A percentile compares a stretch with the other conserved stretches of the same genome.
Conservation (phyloP, 768 basidiomycete genomes). For the Mycena chlorophos region DNA sequence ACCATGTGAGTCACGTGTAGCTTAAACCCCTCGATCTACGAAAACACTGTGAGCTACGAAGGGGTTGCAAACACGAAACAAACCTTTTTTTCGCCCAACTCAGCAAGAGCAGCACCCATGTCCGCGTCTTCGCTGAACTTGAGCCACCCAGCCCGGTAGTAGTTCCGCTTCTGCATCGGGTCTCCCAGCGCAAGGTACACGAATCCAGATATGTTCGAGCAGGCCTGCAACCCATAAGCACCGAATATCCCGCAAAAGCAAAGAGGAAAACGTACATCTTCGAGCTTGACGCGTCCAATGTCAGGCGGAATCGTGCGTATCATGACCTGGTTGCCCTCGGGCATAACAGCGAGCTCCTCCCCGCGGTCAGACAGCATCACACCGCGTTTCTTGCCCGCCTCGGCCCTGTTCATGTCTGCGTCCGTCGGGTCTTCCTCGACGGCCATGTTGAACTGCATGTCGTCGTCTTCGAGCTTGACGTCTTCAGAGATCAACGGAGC, state of each 20-base stretch:
- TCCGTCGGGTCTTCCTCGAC: conserved; percentile 71
- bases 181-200: conserved; percentile 89
- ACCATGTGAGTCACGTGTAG: conserved; percentile 83
- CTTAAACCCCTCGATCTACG: conserved; percentile 91
- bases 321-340: conserved; percentile 89
- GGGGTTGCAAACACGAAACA: conserved; percentile 14
- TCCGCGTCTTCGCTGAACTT: conserved; percentile 84
- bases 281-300: conserved; percentile 84
- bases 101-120: conserved; percentile 68
- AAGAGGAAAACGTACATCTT: conserved; percentile 63
- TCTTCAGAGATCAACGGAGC: conserved; percentile 45
- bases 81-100: conserved; percentile 86
- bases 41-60: conserved; percentile 7
- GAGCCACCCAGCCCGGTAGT: conserved; percentile 94
- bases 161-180: conserved; percentile 89
- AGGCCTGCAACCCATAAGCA: conserved; percentile 5
- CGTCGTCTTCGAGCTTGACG: conserved; percentile 62
- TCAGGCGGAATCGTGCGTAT: conserved; percentile 94
- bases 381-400: conserved; percentile 49
- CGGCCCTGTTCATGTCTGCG: conserved; percentile 37
- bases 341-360: conserved; percentile 69
- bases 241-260: too few species aligned
- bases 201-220: conserved; percentile 75
- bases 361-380: conserved; percentile 54
- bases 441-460: conserved; percentile 73